Evolutionary conservation across 371 early-diverging fungal species (phyloP).

Genomic region (Mucor mucedo): DNA sequence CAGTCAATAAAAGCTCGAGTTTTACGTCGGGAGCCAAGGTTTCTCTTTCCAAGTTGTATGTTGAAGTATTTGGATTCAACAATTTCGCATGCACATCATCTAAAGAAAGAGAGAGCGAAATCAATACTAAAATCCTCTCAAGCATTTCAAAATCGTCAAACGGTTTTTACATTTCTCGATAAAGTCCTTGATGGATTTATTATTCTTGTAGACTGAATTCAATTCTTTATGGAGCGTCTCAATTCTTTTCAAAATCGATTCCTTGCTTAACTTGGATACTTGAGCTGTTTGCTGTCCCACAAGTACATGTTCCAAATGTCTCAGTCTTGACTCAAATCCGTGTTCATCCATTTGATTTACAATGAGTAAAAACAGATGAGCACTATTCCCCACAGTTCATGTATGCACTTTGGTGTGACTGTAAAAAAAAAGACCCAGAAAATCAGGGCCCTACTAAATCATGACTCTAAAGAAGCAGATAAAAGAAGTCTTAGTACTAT

Average conservation of each 20-base stretch:
- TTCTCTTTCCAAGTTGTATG: conserved; percentile 56
- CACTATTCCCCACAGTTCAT: too few relatives aligned
- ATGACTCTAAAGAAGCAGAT: too few relatives aligned
- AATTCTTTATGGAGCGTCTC: conserved; percentile 37
- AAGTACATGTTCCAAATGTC: conserved; percentile 50
- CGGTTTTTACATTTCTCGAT: conserved; percentile 56
- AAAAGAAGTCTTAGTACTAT: too few relatives aligned
- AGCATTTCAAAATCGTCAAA: background rate
- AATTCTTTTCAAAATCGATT: conserved; percentile 30
- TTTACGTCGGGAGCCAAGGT: conserved; percentile 60
- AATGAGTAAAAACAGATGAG: too few relatives aligned
- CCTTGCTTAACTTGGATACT: conserved; percentile 6
- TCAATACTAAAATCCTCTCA: background rate
- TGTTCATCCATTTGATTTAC: conserved; percentile 42
- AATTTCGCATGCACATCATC: conserved; percentile 54
- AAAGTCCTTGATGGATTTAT: conserved; percentile 59
- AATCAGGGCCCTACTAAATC: background rate
- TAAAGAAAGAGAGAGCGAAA: conserved; percentile 6
- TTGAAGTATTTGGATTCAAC: conserved; percentile 47
- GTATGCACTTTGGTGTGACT: background rate
- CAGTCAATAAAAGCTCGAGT: conserved; percentile 58
- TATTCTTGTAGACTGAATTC: conserved; percentile 35
- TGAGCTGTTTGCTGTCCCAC: conserved; percentile 30
- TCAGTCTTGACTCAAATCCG: conserved; percentile 51
- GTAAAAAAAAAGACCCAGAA: background rate